phyloP scores from a whole-genome alignment of 352 stramenopile species.

The Peronospora farinosa region DNA sequence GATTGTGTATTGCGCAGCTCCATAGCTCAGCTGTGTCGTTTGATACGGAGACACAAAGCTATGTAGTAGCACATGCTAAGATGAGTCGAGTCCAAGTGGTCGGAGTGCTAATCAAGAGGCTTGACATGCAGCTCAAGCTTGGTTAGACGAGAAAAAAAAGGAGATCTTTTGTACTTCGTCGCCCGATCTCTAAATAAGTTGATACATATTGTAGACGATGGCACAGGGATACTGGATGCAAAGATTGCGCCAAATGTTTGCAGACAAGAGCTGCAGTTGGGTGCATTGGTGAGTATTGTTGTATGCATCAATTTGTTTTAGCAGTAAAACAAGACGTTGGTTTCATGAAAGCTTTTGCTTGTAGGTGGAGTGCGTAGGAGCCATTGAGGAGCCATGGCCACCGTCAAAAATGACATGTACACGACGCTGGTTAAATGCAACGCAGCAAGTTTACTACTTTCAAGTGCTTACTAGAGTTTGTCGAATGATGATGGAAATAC shows the following conservation, averaged over 20 bases:
- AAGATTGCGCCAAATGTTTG: constrained; percentile 11
- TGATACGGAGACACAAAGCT: constrained; percentile 15
- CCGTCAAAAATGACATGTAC: constrained; percentile 10
- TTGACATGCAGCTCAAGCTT: constrained; percentile 21
- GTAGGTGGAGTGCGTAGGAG: constrained; percentile 39
- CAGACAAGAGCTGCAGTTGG: constrained; percentile 19
- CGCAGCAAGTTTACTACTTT: constrained; percentile 19
- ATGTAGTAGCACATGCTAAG: constrained; percentile 10
- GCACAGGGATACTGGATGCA: constrained; percentile 29
- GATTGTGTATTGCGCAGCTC: constrained; percentile 31
- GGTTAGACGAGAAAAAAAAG: constrained; percentile 15
- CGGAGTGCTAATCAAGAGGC: constrained; percentile 26
- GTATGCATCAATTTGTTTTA: not conserved
- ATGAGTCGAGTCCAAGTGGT: constrained; percentile 31
- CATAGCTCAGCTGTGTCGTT: constrained; percentile 15
- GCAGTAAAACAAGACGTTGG: not conserved
- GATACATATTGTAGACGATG: constrained; percentile 28
- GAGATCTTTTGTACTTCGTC: constrained; percentile 3
- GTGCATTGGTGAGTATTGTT: constrained; percentile 25
- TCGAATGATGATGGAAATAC: not conserved
- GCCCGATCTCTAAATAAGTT: constrained; percentile 2
- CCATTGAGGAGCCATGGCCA: constrained; percentile 23
- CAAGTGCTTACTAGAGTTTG: not conserved
- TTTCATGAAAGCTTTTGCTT: constrained; percentile 4
- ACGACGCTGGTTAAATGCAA: constrained; percentile 33